These are phyloP conservation scores for Taphrina confusa DNA, from an alignment of 1,139 yeast genomes.

Conservation along the genomic window DNA sequence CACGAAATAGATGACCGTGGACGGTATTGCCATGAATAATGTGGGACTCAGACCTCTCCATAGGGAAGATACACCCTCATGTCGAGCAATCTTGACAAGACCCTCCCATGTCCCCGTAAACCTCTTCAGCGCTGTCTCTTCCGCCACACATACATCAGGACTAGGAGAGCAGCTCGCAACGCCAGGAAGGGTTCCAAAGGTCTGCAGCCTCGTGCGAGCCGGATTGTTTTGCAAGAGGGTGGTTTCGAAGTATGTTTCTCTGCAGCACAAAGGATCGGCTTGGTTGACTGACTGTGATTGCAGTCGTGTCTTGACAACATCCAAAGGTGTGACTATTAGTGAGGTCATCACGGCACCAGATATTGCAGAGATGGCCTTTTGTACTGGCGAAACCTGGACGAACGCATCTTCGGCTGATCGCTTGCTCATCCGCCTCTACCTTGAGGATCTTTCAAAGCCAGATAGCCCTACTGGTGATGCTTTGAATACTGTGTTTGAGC, in stretches of 20 bases:
- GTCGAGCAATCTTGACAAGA: conserved; percentile 59
- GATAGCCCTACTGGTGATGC: no score
- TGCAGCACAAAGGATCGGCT: conserved; percentile 29
- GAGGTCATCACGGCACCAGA: conserved; percentile 35
- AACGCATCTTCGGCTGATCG: conserved; percentile 23
- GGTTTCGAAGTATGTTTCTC: conserved; percentile 12
- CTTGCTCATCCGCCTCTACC: background rate
- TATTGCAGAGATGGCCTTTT: conserved; percentile 31
- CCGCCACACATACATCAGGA: conserved; percentile 31
- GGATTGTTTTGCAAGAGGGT: conserved; percentile 10
- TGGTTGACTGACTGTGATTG: conserved; percentile 36
- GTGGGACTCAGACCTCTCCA: conserved; percentile 91
- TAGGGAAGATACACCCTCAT: conserved; percentile 74
- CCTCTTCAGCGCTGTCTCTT: conserved; percentile 31
- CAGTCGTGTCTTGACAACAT: conserved; percentile 39
- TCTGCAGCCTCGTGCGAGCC: background rate
- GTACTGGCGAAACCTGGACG: conserved; percentile 22
- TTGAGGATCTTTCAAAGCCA: no score
- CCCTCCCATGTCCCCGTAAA: conserved; percentile 71
- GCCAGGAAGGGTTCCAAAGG: conserved; percentile 4
- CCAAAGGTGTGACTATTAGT: conserved; percentile 37
- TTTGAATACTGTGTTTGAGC: background rate
- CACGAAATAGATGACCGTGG: conserved; percentile 89
- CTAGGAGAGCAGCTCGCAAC: conserved; percentile 12
- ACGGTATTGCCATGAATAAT: conserved; percentile 84